Percentiles rank a stretch among this genome's conserved stretches.
These are phyloP conservation scores for Tulasnella sp. DNA, from an alignment of 768 basidiomycete genomes.

Conservation along the genomic window DNA sequence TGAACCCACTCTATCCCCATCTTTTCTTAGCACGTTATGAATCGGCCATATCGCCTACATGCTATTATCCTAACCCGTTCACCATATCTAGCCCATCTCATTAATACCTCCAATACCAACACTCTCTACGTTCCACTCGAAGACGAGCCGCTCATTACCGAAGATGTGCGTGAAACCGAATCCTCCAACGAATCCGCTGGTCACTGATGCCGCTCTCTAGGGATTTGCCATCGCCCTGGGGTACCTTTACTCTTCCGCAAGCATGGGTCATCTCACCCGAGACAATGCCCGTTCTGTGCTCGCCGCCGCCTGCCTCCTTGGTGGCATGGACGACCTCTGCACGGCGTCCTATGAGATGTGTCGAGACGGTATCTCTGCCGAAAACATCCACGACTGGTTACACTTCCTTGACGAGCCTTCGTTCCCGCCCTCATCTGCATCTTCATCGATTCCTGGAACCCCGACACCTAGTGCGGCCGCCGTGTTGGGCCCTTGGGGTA, in stretches of 20 bases:
- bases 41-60: conserved; percentile 51
- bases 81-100: conserved; percentile 76
- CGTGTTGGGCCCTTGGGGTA: conserved; percentile 69
- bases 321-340: conserved; percentile 79
- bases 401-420: conserved; percentile 45
- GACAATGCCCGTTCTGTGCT: conserved; percentile 78
- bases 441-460: not conserved
- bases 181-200: not conserved
- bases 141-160: conserved; percentile 69
- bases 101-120: conserved; percentile 60
- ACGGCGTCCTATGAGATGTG: conserved; percentile 68
- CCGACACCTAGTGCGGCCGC: conserved; percentile 21
- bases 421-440: conserved; percentile 4
- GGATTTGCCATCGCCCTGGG: conserved; percentile 74
- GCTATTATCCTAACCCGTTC: conserved; percentile 80
- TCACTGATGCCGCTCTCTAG: conserved; percentile 27
- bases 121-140: conserved; percentile 65
- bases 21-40: conserved; percentile 15
- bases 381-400: conserved; percentile 67
- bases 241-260: conserved; percentile 66
- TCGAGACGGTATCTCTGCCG: conserved; percentile 60
- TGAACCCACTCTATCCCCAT: not conserved
- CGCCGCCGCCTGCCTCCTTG: conserved; percentile 72
- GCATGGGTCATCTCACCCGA: conserved; percentile 54
- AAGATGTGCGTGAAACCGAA: conserved; percentile 46